These are phyloP conservation scores for Rhamnella rubrinervis DNA, from an alignment of 331 rosid genomes.

Conservation along the genomic window DNA sequence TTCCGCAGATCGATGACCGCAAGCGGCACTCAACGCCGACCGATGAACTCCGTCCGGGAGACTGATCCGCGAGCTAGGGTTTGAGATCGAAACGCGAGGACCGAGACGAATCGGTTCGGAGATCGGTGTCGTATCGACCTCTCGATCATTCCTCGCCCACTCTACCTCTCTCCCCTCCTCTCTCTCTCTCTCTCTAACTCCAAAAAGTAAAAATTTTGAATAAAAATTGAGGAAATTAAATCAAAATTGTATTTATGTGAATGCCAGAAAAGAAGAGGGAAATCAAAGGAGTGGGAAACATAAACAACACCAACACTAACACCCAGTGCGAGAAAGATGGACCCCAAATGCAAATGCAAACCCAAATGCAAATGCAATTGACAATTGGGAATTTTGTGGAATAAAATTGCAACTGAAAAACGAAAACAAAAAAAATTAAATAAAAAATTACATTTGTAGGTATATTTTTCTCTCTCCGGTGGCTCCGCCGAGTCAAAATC, in stretches of 20 bases:
- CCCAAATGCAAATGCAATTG: conserved; percentile 33
- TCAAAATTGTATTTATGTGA: conserved; percentile 42
- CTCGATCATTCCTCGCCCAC: conserved; percentile 44
- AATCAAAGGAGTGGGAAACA: conserved; percentile 31
- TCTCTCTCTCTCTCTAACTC: not conserved
- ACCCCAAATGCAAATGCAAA: conserved; percentile 38
- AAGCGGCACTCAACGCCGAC: conserved; percentile 8
- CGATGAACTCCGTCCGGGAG: conserved; percentile 19
- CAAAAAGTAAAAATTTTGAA: not conserved
- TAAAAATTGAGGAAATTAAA: conserved; percentile 10
- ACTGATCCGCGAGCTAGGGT: conserved; percentile 27
- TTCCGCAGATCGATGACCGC: conserved; percentile 27
- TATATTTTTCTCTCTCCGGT: conserved; percentile 29
- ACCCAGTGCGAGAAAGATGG: conserved; percentile 12
- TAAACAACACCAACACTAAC: conserved; percentile 37
- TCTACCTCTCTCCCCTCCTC: no score
- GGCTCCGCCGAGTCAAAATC: conserved; percentile 49
- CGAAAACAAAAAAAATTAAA: not conserved
- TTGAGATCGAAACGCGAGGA: conserved; percentile 30
- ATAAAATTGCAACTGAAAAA: conserved; percentile 4
- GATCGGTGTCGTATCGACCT: conserved; percentile 32
- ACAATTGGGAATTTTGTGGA: not conserved
- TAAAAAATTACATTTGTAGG: no score
- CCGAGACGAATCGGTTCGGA: conserved; percentile 45
- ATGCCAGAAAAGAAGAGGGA: conserved; percentile 44